phyloP scores from a whole-genome alignment of 2,329 filamentous ascomycete species.

The Cylindrodendrum hubeiense region DNA sequence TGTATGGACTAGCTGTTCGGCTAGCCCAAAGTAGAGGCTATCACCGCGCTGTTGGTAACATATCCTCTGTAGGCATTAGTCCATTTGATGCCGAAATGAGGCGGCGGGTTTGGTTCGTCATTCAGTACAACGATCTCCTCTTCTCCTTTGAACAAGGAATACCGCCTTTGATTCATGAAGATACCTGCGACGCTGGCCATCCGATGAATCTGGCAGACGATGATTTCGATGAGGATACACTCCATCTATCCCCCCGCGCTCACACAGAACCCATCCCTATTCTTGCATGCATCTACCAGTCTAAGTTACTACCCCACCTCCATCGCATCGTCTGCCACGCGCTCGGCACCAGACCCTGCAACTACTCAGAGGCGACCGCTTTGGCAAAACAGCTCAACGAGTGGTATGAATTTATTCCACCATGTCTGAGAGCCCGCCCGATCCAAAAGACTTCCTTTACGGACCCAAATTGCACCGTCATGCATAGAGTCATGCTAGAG shows the following conservation, averaged over 20 bases:
- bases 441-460: conserved; percentile 18
- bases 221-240: conserved; percentile 21
- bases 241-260: background rate
- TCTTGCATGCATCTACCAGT: conserved; percentile 19
- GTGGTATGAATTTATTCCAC: conserved; percentile 28
- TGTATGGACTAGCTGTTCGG: conserved; percentile 10
- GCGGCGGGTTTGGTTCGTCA: conserved; percentile 22
- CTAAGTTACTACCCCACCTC: conserved; percentile 14
- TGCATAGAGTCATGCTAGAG: conserved; percentile 25
- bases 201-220: conserved; percentile 21
- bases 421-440: conserved; percentile 1
- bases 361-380: background rate
- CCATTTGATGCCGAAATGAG: conserved; percentile 30
- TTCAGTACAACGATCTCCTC: conserved; percentile 27
- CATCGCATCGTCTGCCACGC: conserved; percentile 23
- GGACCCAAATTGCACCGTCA: background rate
- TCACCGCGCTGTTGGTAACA: conserved; percentile 1
- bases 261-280: background rate
- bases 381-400: background rate
- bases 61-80: background rate
- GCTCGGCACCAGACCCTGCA: conserved; percentile 8
- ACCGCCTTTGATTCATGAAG: conserved; percentile 14
- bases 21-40: conserved; percentile 20
- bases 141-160: conserved; percentile 26
- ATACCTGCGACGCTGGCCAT: background rate